These are phyloP conservation scores for Claviceps fusiformis DNA, from an alignment of 2,329 filamentous ascomycete species.

Conservation along the genomic window DNA sequence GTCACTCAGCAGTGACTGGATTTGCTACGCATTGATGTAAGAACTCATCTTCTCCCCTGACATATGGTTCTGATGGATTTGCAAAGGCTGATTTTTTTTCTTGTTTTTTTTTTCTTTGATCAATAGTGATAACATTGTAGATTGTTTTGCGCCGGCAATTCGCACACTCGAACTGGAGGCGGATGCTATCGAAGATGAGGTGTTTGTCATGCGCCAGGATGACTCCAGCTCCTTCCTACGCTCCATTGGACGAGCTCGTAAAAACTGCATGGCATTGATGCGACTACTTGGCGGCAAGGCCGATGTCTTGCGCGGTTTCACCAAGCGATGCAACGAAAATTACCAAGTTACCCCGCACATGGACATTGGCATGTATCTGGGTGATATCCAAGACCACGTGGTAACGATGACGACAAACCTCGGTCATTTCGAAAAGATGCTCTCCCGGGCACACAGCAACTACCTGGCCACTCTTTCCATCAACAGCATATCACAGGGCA, in stretches of 20 bases:
- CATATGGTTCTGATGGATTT: too few species aligned
- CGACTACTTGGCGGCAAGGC: conserved; percentile 91
- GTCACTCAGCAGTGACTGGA: conserved; percentile 91
- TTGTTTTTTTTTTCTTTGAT: too few species aligned
- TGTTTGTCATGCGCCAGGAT: conserved; percentile 82
- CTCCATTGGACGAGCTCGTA: conserved; percentile 78
- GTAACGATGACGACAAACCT: conserved; percentile 98
- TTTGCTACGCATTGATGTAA: conserved; percentile 95
- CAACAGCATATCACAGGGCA: conserved; percentile 79
- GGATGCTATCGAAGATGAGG: conserved; percentile 86
- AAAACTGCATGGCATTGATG: conserved; percentile 88
- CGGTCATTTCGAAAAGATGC: conserved; percentile 93
- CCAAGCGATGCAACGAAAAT: conserved; percentile 96
- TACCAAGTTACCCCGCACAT: conserved; percentile 91
- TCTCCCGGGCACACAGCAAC: conserved; percentile 86
- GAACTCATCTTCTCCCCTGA: conserved; percentile 17
- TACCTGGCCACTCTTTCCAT: conserved; percentile 91
- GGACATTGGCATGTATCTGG: conserved; percentile 91
- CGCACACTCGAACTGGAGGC: conserved; percentile 76
- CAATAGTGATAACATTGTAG: conserved; percentile 84
- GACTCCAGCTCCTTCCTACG: conserved; percentile 81
- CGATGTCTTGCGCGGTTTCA: conserved; percentile 95
- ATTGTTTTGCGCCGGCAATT: conserved; percentile 85
- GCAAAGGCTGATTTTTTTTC: neutral
- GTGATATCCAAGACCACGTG: conserved; percentile 97